Evolutionary conservation across 2,329 filamentous ascomycete genomes (phyloP).

Genomic region (Phialophora chinensis): DNA sequence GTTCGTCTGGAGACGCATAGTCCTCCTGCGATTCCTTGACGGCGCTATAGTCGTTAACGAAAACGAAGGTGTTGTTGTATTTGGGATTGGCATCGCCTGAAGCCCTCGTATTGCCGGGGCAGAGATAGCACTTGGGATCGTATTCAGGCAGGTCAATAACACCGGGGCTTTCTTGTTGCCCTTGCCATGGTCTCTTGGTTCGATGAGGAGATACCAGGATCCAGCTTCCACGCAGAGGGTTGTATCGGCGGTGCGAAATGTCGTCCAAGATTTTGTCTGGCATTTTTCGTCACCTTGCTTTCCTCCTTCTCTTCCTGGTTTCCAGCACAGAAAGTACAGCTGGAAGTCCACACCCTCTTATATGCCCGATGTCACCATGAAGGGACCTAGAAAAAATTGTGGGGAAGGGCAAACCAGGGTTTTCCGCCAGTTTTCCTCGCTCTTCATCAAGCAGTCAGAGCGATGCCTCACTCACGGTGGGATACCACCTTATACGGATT

Average conservation of each 20-base stretch:
- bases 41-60: constrained; percentile 96
- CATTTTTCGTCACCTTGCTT: constrained; percentile 56
- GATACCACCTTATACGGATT: background rate
- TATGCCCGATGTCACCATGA: constrained; percentile 3
- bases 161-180: constrained; percentile 75
- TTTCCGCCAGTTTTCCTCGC: constrained; percentile 4
- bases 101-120: constrained; percentile 86
- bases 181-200: constrained; percentile 97
- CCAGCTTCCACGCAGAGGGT: constrained; percentile 87
- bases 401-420: background rate
- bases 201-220: constrained; percentile 94
- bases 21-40: constrained; percentile 91
- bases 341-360: background rate
- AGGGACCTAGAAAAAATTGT: background rate
- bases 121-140: constrained; percentile 92
- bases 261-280: constrained; percentile 82
- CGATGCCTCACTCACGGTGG: background rate
- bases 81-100: constrained; percentile 84
- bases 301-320: background rate
- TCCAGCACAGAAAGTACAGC: background rate
- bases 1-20: constrained; percentile 58
- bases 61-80: constrained; percentile 87
- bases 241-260: constrained; percentile 94
- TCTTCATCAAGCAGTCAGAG: background rate
- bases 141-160: constrained; percentile 75